Base-by-base conservation (phyloP, 2,329 filamentous ascomycete species). In the Ramichloridium luteum region DNA sequence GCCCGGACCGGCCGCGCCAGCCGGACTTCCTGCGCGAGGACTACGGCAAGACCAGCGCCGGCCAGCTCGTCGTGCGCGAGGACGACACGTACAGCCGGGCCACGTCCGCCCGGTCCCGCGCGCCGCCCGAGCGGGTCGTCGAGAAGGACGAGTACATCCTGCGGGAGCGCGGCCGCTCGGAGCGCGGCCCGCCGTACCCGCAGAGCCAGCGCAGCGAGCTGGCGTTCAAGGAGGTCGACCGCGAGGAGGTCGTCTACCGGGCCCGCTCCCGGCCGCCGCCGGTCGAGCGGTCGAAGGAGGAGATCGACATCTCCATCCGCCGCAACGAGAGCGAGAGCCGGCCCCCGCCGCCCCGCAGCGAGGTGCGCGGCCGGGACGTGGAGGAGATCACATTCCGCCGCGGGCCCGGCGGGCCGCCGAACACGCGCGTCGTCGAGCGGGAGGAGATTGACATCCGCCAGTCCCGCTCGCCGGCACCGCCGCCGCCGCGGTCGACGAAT, bases 1-100 rank as follows among this genome's bases (percentile, higher is more conserved):
- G 43, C 45, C 48, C 31, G 13, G 51, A 59, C 27, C 56, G 61
- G 8, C 55, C 56, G 16, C 57, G 60, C 28, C 52, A 55, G 34
- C 64, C 64, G 31, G 63, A 67, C 43, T 67, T 67, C 47, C 52
- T 68, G 35, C 56, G 62, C 27, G 64, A 67, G 35, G 62, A 65
- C 45, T 65, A 66, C 46, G 62, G 59, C 39, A 54, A 59, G 33
- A 55, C 55, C 29, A 36, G 34, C 13, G 49, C 64, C 41, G 52
- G 67, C 45, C 45, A 59, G 40, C 33, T 66, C 52, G 53, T 70
- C 48, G 46, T 67, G 31, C 58, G 60, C 13, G 59, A 60, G 11
- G 20, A 60, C 18, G 46, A 48, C 16, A 35, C 36, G 13, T 46
- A 45, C 32, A 47, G 43, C 32, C 39, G 48, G n/a, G 45, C 47